Evolutionary conservation across 306 rosid species (phyloP).

Genomic region (Sophora flavescens): DNA sequence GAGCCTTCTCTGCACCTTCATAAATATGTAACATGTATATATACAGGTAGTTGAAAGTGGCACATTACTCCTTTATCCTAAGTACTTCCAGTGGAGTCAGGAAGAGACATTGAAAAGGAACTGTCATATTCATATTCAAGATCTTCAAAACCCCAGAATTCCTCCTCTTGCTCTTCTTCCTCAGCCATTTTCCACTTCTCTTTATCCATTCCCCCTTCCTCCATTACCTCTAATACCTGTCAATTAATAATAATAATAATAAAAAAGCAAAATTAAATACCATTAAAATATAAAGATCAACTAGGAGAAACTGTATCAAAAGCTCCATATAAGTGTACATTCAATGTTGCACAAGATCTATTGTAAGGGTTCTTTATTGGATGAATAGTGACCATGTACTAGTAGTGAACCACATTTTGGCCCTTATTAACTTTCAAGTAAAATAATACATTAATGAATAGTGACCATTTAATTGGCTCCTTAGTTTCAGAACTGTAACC

Average conservation of each 20-base stretch:
- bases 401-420: not conserved
- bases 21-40: conserved; percentile 14
- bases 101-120: conserved; percentile 69
- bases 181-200: conserved; percentile 80
- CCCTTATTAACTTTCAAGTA: not conserved
- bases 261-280: not conserved
- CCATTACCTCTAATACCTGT: conserved; percentile 78
- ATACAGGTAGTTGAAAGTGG: conserved; percentile 48
- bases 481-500: conserved; percentile 15
- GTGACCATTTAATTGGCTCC: conserved; percentile 4
- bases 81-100: conserved; percentile 53
- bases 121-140: conserved; percentile 70
- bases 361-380: not conserved
- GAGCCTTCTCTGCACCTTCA: conserved; percentile 12
- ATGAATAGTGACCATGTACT: too few species aligned
- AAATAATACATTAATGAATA: not conserved
- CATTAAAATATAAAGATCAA: not conserved
- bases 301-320: not conserved
- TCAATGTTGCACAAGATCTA: not conserved
- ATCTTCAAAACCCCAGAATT: conserved; percentile 79
- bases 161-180: conserved; percentile 66
- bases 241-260: not conserved
- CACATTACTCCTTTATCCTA: conserved; percentile 33
- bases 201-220: conserved; percentile 57
- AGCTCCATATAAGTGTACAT: not conserved